Evolutionary conservation across 768 basidiomycete species (phyloP).

Genomic region (Rhizopogon rudus): DNA sequence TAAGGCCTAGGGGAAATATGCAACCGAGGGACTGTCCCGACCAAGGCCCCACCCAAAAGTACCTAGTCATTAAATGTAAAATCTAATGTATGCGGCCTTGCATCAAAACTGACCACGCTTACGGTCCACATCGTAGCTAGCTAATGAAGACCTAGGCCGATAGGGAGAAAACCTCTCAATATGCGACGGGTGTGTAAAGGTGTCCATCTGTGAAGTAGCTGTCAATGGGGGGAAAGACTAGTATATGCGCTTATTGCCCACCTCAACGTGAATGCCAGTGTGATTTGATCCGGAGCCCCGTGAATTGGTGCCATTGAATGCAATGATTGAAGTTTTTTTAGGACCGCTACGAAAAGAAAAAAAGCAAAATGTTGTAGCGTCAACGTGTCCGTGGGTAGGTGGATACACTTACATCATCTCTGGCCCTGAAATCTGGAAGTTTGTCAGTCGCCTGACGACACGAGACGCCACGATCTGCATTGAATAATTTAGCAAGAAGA

Average conservation of each 20-base stretch:
- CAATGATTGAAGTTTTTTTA: conserved; percentile 13
- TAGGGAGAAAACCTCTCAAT: background rate
- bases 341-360: conserved; percentile 10
- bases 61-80: background rate
- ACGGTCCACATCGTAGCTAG: background rate
- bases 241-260: conserved; percentile 8
- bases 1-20: no score
- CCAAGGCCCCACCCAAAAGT: background rate
- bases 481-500: background rate
- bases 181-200: conserved; percentile 16
- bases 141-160: background rate
- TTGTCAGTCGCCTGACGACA: conserved; percentile 54
- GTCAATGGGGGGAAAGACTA: conserved; percentile 2
- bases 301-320: conserved; percentile 12
- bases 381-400: background rate
- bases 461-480: conserved; percentile 54
- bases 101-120: background rate
- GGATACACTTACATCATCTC: conserved; percentile 24
- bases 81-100: background rate
- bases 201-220: conserved; percentile 20
- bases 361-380: background rate
- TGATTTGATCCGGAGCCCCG: background rate
- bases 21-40: background rate
- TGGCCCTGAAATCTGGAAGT: conserved; percentile 29
- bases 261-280: conserved; percentile 30